Evolutionary conservation across 1,139 yeast genomes (phyloP).

Genomic region (Magnusiomyces suaveolens): DNA sequence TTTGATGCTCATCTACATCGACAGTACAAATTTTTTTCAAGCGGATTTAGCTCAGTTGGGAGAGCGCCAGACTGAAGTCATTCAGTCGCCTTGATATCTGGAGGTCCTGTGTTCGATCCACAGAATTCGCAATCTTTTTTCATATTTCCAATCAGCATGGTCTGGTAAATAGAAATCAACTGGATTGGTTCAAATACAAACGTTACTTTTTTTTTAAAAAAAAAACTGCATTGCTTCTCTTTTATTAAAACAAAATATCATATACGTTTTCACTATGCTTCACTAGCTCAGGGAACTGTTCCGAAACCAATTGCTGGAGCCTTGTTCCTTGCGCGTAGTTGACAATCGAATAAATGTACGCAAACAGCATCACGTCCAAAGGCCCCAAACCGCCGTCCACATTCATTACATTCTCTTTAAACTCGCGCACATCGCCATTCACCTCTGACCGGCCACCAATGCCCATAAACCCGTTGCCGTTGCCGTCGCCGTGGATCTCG

Average conservation of each 20-base stretch:
- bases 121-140: conserved; percentile 58
- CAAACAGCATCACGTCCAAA: conserved; percentile 23
- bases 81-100: conserved; percentile 27
- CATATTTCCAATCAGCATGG: too few relatives aligned
- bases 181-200: too few relatives aligned
- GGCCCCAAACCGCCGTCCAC: conserved; percentile 15
- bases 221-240: too few relatives aligned
- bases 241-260: not conserved
- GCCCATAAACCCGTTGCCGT: not conserved
- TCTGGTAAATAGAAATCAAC: too few relatives aligned
- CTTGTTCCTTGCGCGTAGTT: not conserved
- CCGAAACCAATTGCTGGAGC: not conserved
- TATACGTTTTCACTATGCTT: not conserved
- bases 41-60: conserved; percentile 9
- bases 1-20: not conserved
- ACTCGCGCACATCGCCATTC: not conserved
- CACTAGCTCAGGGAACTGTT: not conserved
- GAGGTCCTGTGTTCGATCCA: conserved; percentile 93
- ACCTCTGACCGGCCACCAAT: not conserved
- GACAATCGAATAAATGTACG: conserved; percentile 22
- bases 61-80: conserved; percentile 8
- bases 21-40: not conserved
- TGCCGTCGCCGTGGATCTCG: not conserved
- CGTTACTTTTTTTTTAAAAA: too few relatives aligned
- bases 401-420: not conserved